Base-by-base conservation (phyloP, 306 rosid genomes). In the Ceratonia siliqua region DNA sequence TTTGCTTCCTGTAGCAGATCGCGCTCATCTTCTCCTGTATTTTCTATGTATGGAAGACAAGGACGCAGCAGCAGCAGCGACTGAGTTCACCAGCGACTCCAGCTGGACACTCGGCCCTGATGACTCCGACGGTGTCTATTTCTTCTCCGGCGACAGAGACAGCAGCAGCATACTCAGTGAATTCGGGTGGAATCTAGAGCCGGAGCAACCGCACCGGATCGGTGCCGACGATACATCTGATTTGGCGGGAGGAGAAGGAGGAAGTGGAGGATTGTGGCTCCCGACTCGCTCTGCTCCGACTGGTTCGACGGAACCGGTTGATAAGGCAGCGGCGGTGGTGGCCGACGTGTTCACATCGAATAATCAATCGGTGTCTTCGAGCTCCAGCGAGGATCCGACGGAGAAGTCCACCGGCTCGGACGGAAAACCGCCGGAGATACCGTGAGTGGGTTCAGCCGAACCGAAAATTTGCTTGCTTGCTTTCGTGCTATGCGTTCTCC, bases 361-460 rank as follows among this genome's bases (percentile, higher is more conserved):
- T 32, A 90, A 90, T 78, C 94, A 83, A 49, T 92, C 96, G 5
- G 64, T 81, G 8, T 91, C 98, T 10, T 88, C 97, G 8, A 88
- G 90, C 81, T 88, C 98, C 57, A 94, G 92, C 72, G 98, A 90
- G 42, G 97, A 94, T 73, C 95, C n/a, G 53, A 82, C 87, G 22
- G 98, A 94, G 80, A 86, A 80, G 74, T 84, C 91, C 8, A 75
- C 91, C 18, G 86, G 78, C 72, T 90, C 93, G 70, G 93, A 86
- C 4, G 91, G 76, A 39, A 89, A 88, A 62, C 90, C 72, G 55
- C 79, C 89, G 41, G 87, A 91, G 85, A 90, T 54, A 74, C 88
- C 90, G 98, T 94, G 98, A 94, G 99, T 91, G 58, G 72, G 74
- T 82, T 78, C 53, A 32, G 46, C 32, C 32, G 82, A 53, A 66